Evolutionary conservation across 2,329 filamentous ascomycete genomes (phyloP).

Genomic region (Penicillium sp.): DNA sequence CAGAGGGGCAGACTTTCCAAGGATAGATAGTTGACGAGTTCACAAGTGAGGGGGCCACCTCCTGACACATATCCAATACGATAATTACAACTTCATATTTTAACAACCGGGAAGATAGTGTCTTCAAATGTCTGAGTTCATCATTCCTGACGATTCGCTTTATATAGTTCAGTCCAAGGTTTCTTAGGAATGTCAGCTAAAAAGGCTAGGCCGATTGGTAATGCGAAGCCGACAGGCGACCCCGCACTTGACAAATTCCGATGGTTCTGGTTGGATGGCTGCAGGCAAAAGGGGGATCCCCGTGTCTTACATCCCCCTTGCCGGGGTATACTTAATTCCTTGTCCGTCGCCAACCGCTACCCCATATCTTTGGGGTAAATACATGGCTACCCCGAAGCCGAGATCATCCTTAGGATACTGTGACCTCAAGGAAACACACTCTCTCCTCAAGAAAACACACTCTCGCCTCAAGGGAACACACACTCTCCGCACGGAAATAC

Average conservation of each 20-base stretch:
- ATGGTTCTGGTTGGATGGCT: neutral
- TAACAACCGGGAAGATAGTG: too few relatives aligned
- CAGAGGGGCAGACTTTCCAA: too few relatives aligned
- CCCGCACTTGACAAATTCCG: neutral
- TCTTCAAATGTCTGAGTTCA: too few relatives aligned
- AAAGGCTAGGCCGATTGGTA: neutral
- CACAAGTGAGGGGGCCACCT: too few relatives aligned
- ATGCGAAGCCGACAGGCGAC: neutral
- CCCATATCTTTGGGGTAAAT: neutral
- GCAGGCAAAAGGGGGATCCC: too few relatives aligned
- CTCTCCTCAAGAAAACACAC: neutral
- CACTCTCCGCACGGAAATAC: neutral
- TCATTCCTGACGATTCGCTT: neutral
- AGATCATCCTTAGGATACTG: neutral
- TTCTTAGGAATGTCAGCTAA: neutral
- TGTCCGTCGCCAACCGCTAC: neutral
- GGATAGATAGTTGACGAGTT: too few relatives aligned
- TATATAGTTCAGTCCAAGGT: neutral
- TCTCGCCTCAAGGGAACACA: neutral
- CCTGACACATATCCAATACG: too few relatives aligned
- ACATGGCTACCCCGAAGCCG: too few relatives aligned
- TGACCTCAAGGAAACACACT: neutral
- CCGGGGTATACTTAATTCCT: neutral
- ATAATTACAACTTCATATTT: too few relatives aligned
- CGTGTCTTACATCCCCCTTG: neutral